These are phyloP conservation scores for Telfairia occidentalis DNA, from an alignment of 331 rosid species.

Conservation along the genomic window DNA sequence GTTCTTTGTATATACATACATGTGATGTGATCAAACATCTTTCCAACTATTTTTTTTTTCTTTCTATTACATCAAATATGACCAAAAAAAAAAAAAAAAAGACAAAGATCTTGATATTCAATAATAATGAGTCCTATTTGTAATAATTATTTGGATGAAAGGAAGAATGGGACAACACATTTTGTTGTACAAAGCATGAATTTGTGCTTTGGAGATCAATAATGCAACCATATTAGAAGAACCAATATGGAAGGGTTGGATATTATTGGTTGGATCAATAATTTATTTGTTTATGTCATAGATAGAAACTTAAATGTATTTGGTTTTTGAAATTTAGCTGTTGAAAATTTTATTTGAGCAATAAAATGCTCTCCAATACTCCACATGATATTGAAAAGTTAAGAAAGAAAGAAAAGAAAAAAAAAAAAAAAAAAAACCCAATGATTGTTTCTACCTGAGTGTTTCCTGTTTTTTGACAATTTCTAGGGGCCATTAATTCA, in stretches of 20 bases:
- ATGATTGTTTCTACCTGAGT: not conserved
- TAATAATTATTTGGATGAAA: not conserved
- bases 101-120: conserved; percentile 1
- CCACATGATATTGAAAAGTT: too few species aligned
- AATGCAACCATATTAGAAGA: not conserved
- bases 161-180: conserved; percentile 6
- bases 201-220: not conserved
- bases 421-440: not conserved
- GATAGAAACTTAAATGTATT: not conserved
- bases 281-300: too few species aligned
- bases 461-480: not conserved
- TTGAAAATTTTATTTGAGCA: too few species aligned
- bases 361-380: too few species aligned
- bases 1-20: not conserved
- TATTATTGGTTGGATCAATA: not conserved
- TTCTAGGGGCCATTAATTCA: not conserved
- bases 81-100: not conserved
- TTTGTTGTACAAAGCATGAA: not conserved
- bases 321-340: too few species aligned
- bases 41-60: not conserved
- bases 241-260: not conserved
- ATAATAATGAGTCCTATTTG: not conserved
- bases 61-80: not conserved
- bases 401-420: not conserved
- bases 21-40: not conserved